A percentile compares a stretch with the other conserved stretches of the same genome.
phyloP scores from a whole-genome alignment of 352 stramenopile genomes.

The Pythium vanterpoolii region DNA sequence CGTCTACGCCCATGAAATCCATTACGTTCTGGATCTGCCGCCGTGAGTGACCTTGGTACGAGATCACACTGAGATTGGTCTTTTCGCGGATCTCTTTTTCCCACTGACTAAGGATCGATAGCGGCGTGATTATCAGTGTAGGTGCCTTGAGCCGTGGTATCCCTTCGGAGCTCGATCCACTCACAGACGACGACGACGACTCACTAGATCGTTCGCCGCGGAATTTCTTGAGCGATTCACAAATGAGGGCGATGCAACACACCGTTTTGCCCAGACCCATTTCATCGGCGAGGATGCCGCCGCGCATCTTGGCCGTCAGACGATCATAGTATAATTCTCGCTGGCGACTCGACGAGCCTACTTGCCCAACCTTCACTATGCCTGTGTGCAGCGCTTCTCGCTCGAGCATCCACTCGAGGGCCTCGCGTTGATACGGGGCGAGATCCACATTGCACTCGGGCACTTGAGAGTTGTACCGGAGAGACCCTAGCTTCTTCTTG shows the following conservation, averaged over 20 bases:
- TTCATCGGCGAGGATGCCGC: slow-evolving; percentile 85
- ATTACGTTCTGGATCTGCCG: slow-evolving; percentile 59
- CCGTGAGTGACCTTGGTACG: slow-evolving; percentile 64
- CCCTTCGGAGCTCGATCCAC: not conserved
- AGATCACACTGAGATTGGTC: slow-evolving; percentile 70
- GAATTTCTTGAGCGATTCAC: slow-evolving; percentile 49
- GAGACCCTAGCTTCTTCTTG: slow-evolving; percentile 14
- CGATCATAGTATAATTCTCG: slow-evolving; percentile 30
- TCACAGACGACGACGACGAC: not conserved
- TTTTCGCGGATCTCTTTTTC: slow-evolving; percentile 77
- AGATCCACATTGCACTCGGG: slow-evolving; percentile 62
- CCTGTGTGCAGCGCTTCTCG: slow-evolving; percentile 29
- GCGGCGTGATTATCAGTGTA: slow-evolving; percentile 74
- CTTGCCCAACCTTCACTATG: slow-evolving; percentile 23
- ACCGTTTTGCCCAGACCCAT: slow-evolving; percentile 92
- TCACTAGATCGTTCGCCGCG: slow-evolving; percentile 29
- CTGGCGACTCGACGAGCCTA: slow-evolving; percentile 7
- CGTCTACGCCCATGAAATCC: slow-evolving; percentile 77
- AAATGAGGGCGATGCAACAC: slow-evolving; percentile 78
- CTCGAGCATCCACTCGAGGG: slow-evolving; percentile 88
- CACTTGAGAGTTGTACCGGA: slow-evolving; percentile 11
- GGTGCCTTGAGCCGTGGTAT: slow-evolving; percentile 46
- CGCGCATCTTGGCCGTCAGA: slow-evolving; percentile 33
- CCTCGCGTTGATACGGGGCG: slow-evolving; percentile 78
- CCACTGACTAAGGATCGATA: slow-evolving; percentile 87